Conservation (phyloP, 805 yeast species). For the Yarrowia keelungensis region DNA sequence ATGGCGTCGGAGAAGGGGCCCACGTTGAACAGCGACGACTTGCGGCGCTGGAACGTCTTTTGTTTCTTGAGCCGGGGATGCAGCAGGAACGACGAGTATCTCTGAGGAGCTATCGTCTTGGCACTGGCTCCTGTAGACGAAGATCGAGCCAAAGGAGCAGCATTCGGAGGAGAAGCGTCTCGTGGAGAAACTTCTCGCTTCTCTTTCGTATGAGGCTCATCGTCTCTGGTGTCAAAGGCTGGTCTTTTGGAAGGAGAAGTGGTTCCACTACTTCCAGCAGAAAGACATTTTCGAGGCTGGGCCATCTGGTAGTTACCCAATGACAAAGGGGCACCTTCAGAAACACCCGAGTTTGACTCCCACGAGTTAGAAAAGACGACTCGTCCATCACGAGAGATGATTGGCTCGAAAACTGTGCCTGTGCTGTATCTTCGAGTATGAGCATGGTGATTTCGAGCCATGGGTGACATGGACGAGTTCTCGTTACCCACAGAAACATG, state of each 20-base stretch:
- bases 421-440: conserved; percentile 28
- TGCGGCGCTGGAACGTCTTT: conserved; percentile 49
- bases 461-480: background rate
- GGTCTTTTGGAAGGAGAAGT: conserved; percentile 32
- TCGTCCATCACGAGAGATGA: background rate
- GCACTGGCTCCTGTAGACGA: conserved; percentile 15
- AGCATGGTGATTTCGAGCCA: background rate
- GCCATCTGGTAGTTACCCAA: conserved; percentile 21
- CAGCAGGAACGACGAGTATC: conserved; percentile 22
- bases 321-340: conserved; percentile 6
- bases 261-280: conserved; percentile 15
- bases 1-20: conserved; percentile 70
- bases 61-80: conserved; percentile 40
- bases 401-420: conserved; percentile 14
- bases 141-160: background rate
- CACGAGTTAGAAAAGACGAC: conserved; percentile 26
- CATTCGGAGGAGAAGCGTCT: background rate
- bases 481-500: background rate
- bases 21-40: conserved; percentile 63
- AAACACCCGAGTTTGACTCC: conserved; percentile 27
- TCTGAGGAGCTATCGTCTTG: conserved; percentile 8
- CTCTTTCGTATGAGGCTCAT: background rate
- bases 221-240: conserved; percentile 9
- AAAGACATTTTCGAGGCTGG: conserved; percentile 4
- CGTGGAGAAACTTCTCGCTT: conserved; percentile 2